Evolutionary conservation across 2,329 filamentous ascomycete genomes (phyloP).

Genomic region (Colletotrichum magnum): DNA sequence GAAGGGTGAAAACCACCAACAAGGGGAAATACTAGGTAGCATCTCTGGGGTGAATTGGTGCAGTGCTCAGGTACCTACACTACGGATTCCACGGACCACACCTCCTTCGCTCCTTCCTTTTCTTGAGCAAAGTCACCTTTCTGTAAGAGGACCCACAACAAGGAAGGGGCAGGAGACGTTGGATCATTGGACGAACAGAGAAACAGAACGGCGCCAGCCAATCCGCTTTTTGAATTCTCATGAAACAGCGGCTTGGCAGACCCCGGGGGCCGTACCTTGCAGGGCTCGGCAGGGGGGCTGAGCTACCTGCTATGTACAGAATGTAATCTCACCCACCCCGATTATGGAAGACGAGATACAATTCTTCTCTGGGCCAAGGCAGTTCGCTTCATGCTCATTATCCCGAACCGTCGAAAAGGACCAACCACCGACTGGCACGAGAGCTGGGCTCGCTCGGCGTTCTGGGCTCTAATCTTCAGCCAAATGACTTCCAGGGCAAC

Average conservation of each 20-base stretch:
- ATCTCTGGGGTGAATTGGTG: conserved; percentile 21
- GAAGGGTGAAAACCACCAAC: background rate
- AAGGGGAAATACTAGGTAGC: conserved; percentile 3
- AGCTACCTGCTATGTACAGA: background rate
- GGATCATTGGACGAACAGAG: conserved; percentile 29
- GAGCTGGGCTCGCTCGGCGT: conserved; percentile 34
- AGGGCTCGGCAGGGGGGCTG: conserved; percentile 27
- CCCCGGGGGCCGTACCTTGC: conserved; percentile 33
- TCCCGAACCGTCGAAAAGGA: conserved; percentile 16
- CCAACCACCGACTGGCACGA: conserved; percentile 37
- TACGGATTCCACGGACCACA: background rate
- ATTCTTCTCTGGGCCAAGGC: conserved; percentile 24
- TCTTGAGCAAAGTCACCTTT: conserved; percentile 11
- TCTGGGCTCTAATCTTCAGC: conserved; percentile 41
- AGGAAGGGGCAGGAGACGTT: conserved; percentile 22
- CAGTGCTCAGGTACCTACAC: background rate
- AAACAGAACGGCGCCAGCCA: conserved; percentile 32
- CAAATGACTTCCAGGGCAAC: conserved; percentile 29
- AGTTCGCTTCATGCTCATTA: conserved; percentile 10
- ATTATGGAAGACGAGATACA: background rate
- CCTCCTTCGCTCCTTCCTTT: conserved; percentile 27
- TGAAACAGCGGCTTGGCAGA: conserved; percentile 38
- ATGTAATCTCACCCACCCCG: conserved; percentile 5
- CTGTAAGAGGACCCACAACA: conserved; percentile 12
- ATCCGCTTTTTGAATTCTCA: conserved; percentile 25